Percentiles rank a stretch among this genome's conserved stretches.
Evolutionary conservation across 1,139 yeast genomes (phyloP).

Genomic region (Lodderomyces metapsilosis): DNA sequence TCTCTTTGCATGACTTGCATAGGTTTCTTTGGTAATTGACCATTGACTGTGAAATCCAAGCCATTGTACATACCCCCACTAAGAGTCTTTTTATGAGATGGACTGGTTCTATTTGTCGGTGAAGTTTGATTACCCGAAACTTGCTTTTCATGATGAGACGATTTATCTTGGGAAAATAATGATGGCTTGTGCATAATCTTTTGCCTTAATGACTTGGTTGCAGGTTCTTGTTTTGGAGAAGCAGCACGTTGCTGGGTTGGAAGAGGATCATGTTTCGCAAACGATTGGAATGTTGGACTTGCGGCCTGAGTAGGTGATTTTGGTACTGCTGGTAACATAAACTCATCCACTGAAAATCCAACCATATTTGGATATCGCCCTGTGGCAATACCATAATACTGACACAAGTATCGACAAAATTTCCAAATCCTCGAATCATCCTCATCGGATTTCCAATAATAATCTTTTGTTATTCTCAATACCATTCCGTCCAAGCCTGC

Average conservation of each 20-base stretch:
- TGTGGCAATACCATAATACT: constrained; percentile 65
- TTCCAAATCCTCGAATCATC: constrained; percentile 58
- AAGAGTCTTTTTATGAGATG: constrained; percentile 6
- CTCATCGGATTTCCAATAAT: constrained; percentile 81
- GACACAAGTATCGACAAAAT: constrained; percentile 63
- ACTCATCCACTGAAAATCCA: constrained; percentile 36
- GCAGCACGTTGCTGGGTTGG: constrained; percentile 1
- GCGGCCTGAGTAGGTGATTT: constrained; percentile 10
- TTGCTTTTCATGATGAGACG: not conserved
- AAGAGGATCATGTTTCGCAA: not conserved
- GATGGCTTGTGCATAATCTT: constrained; percentile 6
- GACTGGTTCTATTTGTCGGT: constrained; percentile 6
- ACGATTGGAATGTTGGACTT: constrained; percentile 4
- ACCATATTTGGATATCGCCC: constrained; percentile 61
- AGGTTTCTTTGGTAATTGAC: constrained; percentile 43
- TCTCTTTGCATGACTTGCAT: constrained; percentile 33
- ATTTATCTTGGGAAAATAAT: constrained; percentile 4
- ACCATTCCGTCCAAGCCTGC: constrained; percentile 56
- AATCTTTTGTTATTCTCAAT: constrained; percentile 68
- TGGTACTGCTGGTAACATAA: constrained; percentile 34
- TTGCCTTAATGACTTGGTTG: constrained; percentile 3
- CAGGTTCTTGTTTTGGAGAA: not conserved
- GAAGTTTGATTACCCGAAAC: constrained; percentile 1
- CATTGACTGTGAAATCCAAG: constrained; percentile 45
- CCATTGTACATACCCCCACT: constrained; percentile 27